These are phyloP conservation scores for Coleophoma cylindrospora DNA, from an alignment of 2,329 filamentous ascomycete species.

Conservation along the genomic window DNA sequence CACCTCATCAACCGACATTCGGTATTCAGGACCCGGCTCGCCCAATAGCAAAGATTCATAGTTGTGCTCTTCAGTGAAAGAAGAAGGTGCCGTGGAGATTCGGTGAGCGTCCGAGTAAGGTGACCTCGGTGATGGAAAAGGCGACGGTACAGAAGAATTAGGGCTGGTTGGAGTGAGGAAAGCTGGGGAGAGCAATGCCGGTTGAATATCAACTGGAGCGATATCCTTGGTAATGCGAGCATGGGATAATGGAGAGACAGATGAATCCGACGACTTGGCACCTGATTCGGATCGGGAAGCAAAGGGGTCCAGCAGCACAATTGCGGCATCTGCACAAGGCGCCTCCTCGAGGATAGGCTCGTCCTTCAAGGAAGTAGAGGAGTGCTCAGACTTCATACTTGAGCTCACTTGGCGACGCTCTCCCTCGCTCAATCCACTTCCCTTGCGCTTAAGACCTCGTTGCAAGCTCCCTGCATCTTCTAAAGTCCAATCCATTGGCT, in stretches of 20 bases:
- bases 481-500: constrained; percentile 34
- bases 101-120: constrained; percentile 66
- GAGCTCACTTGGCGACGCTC: constrained; percentile 28
- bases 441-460: constrained; percentile 34
- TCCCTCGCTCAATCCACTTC: constrained; percentile 40
- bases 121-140: constrained; percentile 60
- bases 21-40: constrained; percentile 66
- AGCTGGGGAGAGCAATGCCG: constrained; percentile 29
- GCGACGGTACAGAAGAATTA: constrained; percentile 54
- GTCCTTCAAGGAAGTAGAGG: constrained; percentile 45
- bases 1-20: constrained; percentile 63
- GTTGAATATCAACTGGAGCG: constrained; percentile 44
- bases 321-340: constrained; percentile 26
- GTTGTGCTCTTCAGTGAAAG: constrained; percentile 63
- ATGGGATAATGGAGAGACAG: constrained; percentile 23
- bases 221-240: constrained; percentile 33
- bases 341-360: constrained; percentile 45
- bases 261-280: constrained; percentile 28
- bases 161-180: constrained; percentile 51
- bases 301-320: constrained; percentile 31
- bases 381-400: constrained; percentile 42
- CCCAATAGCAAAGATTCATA: constrained; percentile 69
- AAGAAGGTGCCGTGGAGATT: constrained; percentile 72
- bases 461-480: constrained; percentile 25
- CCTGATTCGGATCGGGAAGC: constrained; percentile 27